These are phyloP conservation scores for Sarocladium oryzae DNA, from an alignment of 2,329 filamentous ascomycete species.

Conservation along the genomic window DNA sequence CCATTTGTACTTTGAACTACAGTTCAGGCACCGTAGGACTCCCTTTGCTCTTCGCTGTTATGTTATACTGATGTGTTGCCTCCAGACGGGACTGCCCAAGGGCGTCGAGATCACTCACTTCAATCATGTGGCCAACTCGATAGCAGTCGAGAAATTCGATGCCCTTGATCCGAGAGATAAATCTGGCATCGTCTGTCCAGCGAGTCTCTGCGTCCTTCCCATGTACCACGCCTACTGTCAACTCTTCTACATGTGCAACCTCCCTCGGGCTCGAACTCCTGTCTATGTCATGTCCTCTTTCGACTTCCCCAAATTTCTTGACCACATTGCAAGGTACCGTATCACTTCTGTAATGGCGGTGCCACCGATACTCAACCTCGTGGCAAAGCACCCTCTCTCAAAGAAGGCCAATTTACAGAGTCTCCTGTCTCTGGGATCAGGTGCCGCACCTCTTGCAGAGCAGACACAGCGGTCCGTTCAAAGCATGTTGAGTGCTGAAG, in stretches of 20 bases:
- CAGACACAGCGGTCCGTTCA: slow-evolving; percentile 43
- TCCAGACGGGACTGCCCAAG: slow-evolving; percentile 68
- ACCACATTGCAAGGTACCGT: slow-evolving; percentile 58
- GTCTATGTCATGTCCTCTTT: slow-evolving; percentile 76
- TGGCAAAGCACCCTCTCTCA: slow-evolving; percentile 64
- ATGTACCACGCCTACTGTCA: slow-evolving; percentile 73
- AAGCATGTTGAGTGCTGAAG: slow-evolving; percentile 40
- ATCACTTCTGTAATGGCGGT: slow-evolving; percentile 64
- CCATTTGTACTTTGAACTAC: slow-evolving; percentile 69
- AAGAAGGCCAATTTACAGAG: slow-evolving; percentile 63
- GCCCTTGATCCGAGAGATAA: background rate
- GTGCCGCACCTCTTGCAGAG: slow-evolving; percentile 62
- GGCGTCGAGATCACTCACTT: slow-evolving; percentile 76
- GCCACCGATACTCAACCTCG: slow-evolving; percentile 66
- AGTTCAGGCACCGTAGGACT: slow-evolving; percentile 56
- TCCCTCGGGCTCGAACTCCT: slow-evolving; percentile 49
- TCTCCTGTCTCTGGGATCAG: slow-evolving; percentile 52
- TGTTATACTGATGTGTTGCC: background rate
- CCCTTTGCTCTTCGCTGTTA: background rate
- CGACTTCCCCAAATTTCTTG: slow-evolving; percentile 66
- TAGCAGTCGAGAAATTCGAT: slow-evolving; percentile 41
- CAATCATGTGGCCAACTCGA: slow-evolving; percentile 67
- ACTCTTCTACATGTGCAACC: slow-evolving; percentile 59
- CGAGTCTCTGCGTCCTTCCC: slow-evolving; percentile 63
- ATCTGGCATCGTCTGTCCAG: slow-evolving; percentile 20